Conservation (phyloP, 345 rosid species). For the Hirschfeldia incana region DNA sequence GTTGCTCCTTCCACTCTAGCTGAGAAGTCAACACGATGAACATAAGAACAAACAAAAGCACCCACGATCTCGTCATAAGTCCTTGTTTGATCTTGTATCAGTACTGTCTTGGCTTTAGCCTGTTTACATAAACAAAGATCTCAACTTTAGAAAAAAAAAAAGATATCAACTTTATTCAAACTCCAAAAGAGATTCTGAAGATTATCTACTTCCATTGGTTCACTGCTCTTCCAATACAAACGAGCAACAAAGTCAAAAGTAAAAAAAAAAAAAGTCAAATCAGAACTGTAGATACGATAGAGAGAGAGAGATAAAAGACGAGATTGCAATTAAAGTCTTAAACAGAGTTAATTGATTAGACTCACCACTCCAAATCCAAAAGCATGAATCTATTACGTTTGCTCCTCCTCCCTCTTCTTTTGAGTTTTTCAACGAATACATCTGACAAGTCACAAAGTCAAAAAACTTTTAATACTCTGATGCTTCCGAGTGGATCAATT, state of each 20-base stretch:
- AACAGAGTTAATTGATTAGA: background rate
- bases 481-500: background rate
- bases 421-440: constrained; percentile 14
- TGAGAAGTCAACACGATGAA: constrained; percentile 66
- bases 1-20: constrained; percentile 77
- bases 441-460: background rate
- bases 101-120: constrained; percentile 36
- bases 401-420: background rate
- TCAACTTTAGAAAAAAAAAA: background rate
- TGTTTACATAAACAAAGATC: constrained; percentile 20
- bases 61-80: constrained; percentile 68
- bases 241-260: background rate
- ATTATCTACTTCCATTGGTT: too few species aligned
- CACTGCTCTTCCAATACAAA: too few species aligned
- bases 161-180: too few species aligned
- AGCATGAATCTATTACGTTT: background rate
- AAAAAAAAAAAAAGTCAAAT: background rate
- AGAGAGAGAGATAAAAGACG: background rate
- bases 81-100: background rate
- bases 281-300: background rate
- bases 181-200: too few species aligned
- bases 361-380: constrained; percentile 18
- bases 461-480: background rate
- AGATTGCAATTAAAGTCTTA: background rate
- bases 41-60: constrained; percentile 62